phyloP scores from a whole-genome alignment of 2,329 filamentous ascomycete species.

The Cladophialophora bantiana region DNA sequence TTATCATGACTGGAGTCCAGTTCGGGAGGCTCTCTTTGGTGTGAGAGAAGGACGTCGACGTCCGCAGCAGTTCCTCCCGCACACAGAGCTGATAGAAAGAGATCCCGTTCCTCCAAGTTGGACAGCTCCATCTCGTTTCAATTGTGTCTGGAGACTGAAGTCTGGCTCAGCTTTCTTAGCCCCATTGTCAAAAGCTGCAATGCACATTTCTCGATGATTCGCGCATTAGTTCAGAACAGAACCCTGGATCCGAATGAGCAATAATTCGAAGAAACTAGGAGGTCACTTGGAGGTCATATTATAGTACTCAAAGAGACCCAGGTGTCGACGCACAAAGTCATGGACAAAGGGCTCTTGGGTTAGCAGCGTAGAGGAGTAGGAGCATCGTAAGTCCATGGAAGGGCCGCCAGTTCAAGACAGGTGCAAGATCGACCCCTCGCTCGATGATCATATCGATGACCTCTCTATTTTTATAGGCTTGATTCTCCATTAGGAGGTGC shows the following conservation, averaged over 20 bases:
- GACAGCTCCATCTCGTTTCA: neutral
- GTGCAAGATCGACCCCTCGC: neutral
- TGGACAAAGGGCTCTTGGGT: conserved; percentile 2
- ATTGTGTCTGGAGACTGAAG: neutral
- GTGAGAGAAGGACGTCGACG: neutral
- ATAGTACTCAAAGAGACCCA: neutral
- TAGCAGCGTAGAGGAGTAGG: neutral
- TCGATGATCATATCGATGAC: neutral
- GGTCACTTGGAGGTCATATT: neutral
- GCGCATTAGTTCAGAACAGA: neutral
- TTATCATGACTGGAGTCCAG: neutral
- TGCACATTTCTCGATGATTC: neutral
- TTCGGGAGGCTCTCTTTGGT: neutral
- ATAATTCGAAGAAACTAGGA: neutral
- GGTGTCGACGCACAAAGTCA: neutral
- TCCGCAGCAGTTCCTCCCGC: neutral
- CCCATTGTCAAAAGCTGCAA: neutral
- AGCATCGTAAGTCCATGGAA: neutral
- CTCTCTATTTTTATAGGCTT: neutral
- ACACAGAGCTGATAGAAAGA: neutral
- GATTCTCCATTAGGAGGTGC: neutral
- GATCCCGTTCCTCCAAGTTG: neutral
- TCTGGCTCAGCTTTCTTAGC: neutral
- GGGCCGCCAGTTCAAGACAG: neutral
- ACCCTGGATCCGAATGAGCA: neutral